Percentiles rank a stretch among this genome's conserved stretches.
These are phyloP conservation scores for Scheffersomyces illinoinensis DNA, from an alignment of 1,139 yeast species.

Conservation along the genomic window DNA sequence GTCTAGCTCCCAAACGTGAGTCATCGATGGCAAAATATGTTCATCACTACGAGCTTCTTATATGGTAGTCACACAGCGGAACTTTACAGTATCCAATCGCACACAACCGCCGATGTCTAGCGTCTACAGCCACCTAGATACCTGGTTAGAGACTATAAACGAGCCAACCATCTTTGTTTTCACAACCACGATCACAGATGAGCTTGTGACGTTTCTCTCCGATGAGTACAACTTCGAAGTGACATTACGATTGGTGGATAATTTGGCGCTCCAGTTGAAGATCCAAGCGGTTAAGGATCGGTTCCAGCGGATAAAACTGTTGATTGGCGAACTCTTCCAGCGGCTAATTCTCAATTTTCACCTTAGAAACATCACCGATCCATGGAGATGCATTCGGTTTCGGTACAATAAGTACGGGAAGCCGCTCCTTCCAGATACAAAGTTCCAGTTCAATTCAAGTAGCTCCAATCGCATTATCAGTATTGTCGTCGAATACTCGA, in stretches of 20 bases:
- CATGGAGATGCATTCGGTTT: conserved; percentile 22
- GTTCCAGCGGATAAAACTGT: conserved; percentile 16
- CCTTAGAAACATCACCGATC: conserved; percentile 8
- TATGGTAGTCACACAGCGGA: neutral
- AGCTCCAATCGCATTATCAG: conserved; percentile 55
- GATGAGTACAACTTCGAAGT: conserved; percentile 40
- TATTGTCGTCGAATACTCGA: conserved; percentile 39
- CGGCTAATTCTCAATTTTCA: conserved; percentile 25
- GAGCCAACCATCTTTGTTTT: conserved; percentile 9
- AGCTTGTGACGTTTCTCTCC: conserved; percentile 16
- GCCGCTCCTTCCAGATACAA: conserved; percentile 23
- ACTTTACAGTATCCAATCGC: neutral
- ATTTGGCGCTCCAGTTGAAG: conserved; percentile 32
- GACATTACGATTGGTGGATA: conserved; percentile 35
- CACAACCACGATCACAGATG: conserved; percentile 16
- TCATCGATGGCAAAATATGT: neutral
- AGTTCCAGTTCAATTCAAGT: conserved; percentile 49
- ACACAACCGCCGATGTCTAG: neutral
- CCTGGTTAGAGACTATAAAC: neutral
- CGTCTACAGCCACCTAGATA: neutral
- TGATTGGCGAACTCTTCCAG: conserved; percentile 25
- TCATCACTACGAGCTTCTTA: neutral
- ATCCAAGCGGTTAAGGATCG: conserved; percentile 30
- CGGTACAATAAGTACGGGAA: conserved; percentile 37
- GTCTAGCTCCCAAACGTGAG: neutral